Evolutionary conservation across 768 basidiomycete genomes (phyloP).

Genomic region (Lactarius psammicola): DNA sequence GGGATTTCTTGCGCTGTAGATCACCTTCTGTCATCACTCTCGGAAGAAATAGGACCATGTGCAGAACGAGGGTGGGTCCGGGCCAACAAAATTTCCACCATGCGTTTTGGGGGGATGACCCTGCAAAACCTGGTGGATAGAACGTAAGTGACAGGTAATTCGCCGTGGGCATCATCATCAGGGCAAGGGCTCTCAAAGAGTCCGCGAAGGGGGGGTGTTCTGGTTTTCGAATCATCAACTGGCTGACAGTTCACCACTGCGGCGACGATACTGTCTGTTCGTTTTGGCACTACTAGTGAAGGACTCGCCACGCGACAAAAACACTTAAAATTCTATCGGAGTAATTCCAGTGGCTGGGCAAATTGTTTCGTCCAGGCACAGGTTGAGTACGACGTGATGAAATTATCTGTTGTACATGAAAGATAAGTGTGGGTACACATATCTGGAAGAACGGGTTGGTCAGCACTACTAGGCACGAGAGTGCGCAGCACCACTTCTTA

Average conservation of each 20-base stretch:
- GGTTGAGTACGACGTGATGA: not conserved
- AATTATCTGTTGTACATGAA: conserved; percentile 8
- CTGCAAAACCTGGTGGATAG: conserved; percentile 10
- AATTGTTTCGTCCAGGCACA: conserved; percentile 12
- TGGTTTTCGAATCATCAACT: not conserved
- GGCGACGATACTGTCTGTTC: not conserved
- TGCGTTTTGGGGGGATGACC: conserved; percentile 6
- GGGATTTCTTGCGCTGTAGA: not conserved
- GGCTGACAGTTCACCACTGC: not conserved
- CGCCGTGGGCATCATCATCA: not conserved
- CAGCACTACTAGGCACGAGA: conserved; percentile 10
- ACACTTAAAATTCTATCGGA: not conserved
- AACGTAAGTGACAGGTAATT: conserved; percentile 12
- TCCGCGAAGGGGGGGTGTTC: conserved; percentile 4
- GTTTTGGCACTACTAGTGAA: not conserved
- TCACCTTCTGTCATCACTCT: conserved; percentile 3
- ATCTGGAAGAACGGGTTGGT: not conserved
- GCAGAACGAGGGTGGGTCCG: conserved; percentile 9
- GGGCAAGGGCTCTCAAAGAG: not conserved
- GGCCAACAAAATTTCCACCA: not conserved
- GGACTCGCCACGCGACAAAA: not conserved
- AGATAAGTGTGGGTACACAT: conserved; percentile 7
- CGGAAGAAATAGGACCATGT: not conserved
- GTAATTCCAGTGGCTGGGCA: not conserved
- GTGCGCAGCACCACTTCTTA: conserved; percentile 1